Evolutionary conservation across 495 filamentous ascomycete genomes (phyloP), one percentile per base, ranked within the genome.

Genomic region (Hypoxylon subgilvum): DNA sequence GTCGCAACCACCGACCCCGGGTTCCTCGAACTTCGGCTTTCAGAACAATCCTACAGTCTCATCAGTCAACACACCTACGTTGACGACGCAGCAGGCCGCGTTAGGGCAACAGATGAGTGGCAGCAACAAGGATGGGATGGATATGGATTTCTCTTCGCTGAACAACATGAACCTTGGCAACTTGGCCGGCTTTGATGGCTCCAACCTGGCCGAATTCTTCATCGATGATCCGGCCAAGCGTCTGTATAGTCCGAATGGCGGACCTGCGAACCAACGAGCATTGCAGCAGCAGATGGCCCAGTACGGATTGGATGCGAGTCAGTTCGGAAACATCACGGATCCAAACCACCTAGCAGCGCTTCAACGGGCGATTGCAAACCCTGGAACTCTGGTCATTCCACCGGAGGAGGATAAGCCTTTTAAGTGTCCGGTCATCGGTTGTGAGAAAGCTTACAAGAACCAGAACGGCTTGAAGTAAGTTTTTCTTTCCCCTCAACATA

Each of bases 371-470:
- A 77, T 88, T 38, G 85, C 76, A 7, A 67, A 72, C 43, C 69
- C 71, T 39, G 67, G 61, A 38, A 66, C 70, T 44, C 51, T 81
- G 64, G 74, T 81, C 61, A 80, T 82, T 65, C 72, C 76, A 12
- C 86, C 61, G 75, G 87, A 72, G 54, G 92, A 97, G 63, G 88
- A 91, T 57, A 99, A 97, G 75, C 94, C 94, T 0, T 97, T 96
- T 81, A 88, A 89, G 66, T 99, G 94, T 70, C 94, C 95, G 6
- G 94, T 99, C 35, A 96, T 97, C 66, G 94, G 94, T 13, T 99
- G 94, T 68, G 94, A 99, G 72, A 99, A 99, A 79, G 94, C 94
- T 10, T 99, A 99, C 73, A 99, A 99, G 81, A 99, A 99, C 71
- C 94, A 97, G 66, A 99, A 99, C 65, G 94, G 94, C 25, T 79